These are phyloP conservation scores for Auxenochlorella pyrenoidosa DNA, from an alignment of 139 green algal genomes.

Conservation along the genomic window DNA sequence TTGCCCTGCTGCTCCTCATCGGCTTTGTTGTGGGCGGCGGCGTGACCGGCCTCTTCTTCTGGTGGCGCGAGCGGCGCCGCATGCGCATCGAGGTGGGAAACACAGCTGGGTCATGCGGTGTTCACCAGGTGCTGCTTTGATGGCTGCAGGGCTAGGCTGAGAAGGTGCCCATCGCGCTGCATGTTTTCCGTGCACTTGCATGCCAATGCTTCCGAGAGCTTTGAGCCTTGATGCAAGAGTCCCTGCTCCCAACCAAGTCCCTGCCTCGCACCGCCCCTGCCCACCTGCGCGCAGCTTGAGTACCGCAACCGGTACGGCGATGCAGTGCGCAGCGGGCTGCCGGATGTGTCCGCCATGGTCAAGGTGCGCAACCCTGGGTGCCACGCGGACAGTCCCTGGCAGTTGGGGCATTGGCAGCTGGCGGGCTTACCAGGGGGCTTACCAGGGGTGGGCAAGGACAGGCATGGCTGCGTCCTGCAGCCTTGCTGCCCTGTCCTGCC, in stretches of 20 bases:
- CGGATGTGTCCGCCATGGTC: conserved; percentile 25
- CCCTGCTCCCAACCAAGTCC: too few relatives aligned
- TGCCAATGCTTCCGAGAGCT: too few relatives aligned
- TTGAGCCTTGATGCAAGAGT: too few relatives aligned
- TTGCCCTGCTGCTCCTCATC: conserved; percentile 34
- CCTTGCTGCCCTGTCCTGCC: neutral
- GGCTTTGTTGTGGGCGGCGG: conserved; percentile 24
- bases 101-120: neutral
- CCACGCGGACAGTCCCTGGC: too few relatives aligned
- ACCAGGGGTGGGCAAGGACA: too few relatives aligned
- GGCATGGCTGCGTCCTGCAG: too few relatives aligned
- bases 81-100: conserved; percentile 23
- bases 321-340: neutral
- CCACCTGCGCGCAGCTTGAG: conserved; percentile 7
- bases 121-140: too few relatives aligned
- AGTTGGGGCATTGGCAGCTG: too few relatives aligned
- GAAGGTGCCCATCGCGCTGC: too few relatives aligned
- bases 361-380: neutral
- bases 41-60: conserved; percentile 21
- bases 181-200: neutral
- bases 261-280: too few relatives aligned
- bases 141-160: too few relatives aligned
- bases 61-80: conserved; percentile 1
- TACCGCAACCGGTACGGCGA: conserved; percentile 27
- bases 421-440: too few relatives aligned